Evolutionary conservation across 768 basidiomycete genomes (phyloP), one percentile per base, ranked within the genome.

Genomic region (Termitomyces sp.): DNA sequence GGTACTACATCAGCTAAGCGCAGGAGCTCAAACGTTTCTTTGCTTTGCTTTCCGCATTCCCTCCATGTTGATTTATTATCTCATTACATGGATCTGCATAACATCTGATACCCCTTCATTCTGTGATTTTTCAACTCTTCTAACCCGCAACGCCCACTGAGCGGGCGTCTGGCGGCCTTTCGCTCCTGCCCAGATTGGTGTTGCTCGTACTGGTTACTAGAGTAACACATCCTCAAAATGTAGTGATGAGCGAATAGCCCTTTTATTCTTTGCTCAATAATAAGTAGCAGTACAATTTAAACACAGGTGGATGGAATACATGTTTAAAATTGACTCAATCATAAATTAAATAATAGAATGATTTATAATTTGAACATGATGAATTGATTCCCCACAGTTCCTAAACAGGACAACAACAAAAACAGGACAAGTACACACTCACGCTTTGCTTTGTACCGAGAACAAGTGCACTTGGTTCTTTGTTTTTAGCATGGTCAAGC

Each of bases 401-500:
- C n/a, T n/a, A n/a, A n/a, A n/a, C n/a, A n/a, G n/a, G n/a, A n/a
- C n/a, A n/a, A n/a, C n/a, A n/a, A n/a, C n/a, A n/a, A n/a, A n/a
- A n/a, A n/a, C n/a, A n/a, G n/a, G n/a, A n/a, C n/a, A n/a, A n/a
- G n/a, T n/a, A n/a, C n/a, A n/a, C n/a, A n/a, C n/a, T n/a, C n/a
- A n/a, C n/a, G n/a, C n/a, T n/a, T n/a, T n/a, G n/a, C n/a, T n/a
- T n/a, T n/a, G n/a, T n/a, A n/a, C n/a, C n/a, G n/a, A n/a, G n/a
- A n/a, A n/a, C n/a, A n/a, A n/a, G n/a, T n/a, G n/a, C n/a, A n/a
- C n/a, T n/a, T n/a, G n/a, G n/a, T n/a, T n/a, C n/a, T n/a, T n/a
- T n/a, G n/a, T n/a, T n/a, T n/a, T n/a, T n/a, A n/a, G n/a, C 50
- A 76, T 76, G 75, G 75, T 76, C 42, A 70, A 70, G 53, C 76